Evolutionary conservation across 768 basidiomycete species (phyloP).

Genomic region (Phylloporus arenicola): DNA sequence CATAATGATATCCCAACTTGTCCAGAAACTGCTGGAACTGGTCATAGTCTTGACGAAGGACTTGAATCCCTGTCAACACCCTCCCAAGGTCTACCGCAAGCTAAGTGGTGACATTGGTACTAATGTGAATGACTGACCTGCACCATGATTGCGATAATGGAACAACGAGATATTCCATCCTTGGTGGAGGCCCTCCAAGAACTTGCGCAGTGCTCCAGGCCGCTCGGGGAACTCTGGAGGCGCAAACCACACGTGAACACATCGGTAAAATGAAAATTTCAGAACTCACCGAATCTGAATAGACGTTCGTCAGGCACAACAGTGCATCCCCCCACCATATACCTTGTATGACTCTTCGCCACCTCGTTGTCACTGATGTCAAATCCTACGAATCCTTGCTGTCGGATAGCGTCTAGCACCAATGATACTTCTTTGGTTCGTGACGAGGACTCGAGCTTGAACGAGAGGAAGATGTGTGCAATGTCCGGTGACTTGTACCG

Average conservation of each 20-base stretch:
- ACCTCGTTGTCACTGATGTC: slow-evolving; percentile 96
- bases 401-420: slow-evolving; percentile 58
- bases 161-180: slow-evolving; percentile 96
- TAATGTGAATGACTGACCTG: slow-evolving; percentile 50
- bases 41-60: slow-evolving; percentile 60
- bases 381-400: slow-evolving; percentile 69
- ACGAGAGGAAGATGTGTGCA: slow-evolving; percentile 89
- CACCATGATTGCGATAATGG: slow-evolving; percentile 97
- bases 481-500: slow-evolving; percentile 69
- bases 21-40: slow-evolving; percentile 73
- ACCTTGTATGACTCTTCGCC: slow-evolving; percentile 90
- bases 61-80: slow-evolving; percentile 90
- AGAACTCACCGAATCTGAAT: slow-evolving; percentile 81
- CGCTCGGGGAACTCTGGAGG: slow-evolving; percentile 89
- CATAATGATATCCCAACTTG: slow-evolving; percentile 78
- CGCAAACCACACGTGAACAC: background rate
- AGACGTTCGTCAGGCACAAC: slow-evolving; percentile 79
- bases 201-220: slow-evolving; percentile 85
- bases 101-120: background rate
- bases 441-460: slow-evolving; percentile 59
- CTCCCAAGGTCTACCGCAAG: slow-evolving; percentile 72
- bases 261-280: background rate
- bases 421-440: slow-evolving; percentile 58
- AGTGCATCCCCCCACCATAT: slow-evolving; percentile 87
- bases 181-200: slow-evolving; percentile 73